Conservation (phyloP, 2,329 filamentous ascomycete genomes). For the Penicillium sp. region DNA sequence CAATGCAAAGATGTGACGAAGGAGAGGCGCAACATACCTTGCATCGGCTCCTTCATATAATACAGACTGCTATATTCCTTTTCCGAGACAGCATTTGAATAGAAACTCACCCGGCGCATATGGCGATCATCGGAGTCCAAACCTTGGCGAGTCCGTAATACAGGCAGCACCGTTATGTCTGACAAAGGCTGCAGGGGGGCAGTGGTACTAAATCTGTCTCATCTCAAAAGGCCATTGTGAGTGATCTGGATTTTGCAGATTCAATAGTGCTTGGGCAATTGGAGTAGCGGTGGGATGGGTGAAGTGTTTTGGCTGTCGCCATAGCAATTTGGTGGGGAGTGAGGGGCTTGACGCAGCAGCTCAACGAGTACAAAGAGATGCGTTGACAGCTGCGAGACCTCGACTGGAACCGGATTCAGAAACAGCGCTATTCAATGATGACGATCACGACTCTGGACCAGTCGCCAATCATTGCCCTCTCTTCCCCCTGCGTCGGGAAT, state of each 20-base stretch:
- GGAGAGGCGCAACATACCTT: neutral
- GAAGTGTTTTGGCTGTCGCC: conserved; percentile 15
- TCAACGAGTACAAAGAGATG: conserved; percentile 13
- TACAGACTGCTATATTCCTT: conserved; percentile 9
- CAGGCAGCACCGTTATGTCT: conserved; percentile 16
- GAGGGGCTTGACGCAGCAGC: conserved; percentile 7
- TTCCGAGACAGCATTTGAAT: conserved; percentile 5
- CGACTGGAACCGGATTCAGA: conserved; percentile 21
- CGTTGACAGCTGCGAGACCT: conserved; percentile 16
- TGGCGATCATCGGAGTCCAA: neutral
- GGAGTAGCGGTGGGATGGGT: conserved; percentile 2
- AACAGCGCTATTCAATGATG: conserved; percentile 10
- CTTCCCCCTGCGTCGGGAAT: conserved; percentile 14
- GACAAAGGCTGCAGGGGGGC: conserved; percentile 11
- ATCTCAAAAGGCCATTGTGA: neutral
- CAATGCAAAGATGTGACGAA: neutral
- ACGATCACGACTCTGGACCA: conserved; percentile 15
- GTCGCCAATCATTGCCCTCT: conserved; percentile 18
- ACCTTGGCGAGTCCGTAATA: conserved; percentile 3
- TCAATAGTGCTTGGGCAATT: neutral
- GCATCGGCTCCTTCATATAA: neutral
- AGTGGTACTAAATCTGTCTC: conserved; percentile 12
- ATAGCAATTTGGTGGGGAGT: conserved; percentile 19
- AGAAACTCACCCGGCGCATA: conserved; percentile 1
- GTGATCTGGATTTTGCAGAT: neutral